Evolutionary conservation across 768 basidiomycete species (phyloP).

Genomic region (Sistotremastrum niveocremeum): DNA sequence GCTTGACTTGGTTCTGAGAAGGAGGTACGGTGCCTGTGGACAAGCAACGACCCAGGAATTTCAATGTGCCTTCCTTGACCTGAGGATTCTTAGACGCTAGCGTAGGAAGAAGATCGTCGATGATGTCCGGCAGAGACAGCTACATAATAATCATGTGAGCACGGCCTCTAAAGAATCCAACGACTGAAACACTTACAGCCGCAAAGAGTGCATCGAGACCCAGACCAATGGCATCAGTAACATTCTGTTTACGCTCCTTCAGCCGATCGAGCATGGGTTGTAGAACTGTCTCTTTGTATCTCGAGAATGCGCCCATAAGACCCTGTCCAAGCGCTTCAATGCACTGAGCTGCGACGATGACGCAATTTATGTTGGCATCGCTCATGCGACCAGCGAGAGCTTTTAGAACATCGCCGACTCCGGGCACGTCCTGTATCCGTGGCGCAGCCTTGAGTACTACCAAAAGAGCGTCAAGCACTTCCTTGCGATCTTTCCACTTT

Average conservation of each 20-base stretch:
- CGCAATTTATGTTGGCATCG: conserved; percentile 94
- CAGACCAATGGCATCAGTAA: conserved; percentile 77
- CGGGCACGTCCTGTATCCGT: conserved; percentile 67
- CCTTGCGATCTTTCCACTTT: conserved; percentile 98
- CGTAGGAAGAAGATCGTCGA: conserved; percentile 67
- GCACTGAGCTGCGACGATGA: conserved; percentile 75
- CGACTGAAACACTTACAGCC: conserved; percentile 42
- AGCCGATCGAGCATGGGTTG: conserved; percentile 72
- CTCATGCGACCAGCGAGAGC: conserved; percentile 72
- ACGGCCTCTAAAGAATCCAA: not conserved
- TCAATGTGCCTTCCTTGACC: conserved; percentile 85
- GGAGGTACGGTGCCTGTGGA: conserved; percentile 57
- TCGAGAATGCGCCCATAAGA: conserved; percentile 58
- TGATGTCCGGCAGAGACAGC: conserved; percentile 68
- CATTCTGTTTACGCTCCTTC: conserved; percentile 88
- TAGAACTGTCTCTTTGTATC: conserved; percentile 58
- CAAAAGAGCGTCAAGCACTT: conserved; percentile 73
- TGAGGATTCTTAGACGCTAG: conserved; percentile 91
- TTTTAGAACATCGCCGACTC: conserved; percentile 62
- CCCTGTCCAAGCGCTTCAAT: conserved; percentile 80
- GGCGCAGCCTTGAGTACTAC: conserved; percentile 55
- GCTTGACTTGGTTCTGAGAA: conserved; percentile 63
- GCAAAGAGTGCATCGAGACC: conserved; percentile 82
- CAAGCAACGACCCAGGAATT: conserved; percentile 73
- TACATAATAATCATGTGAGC: conserved; percentile 17